These are phyloP conservation scores for Leishmania aethiopica DNA, from an alignment of 208 protist species.

Conservation along the genomic window DNA sequence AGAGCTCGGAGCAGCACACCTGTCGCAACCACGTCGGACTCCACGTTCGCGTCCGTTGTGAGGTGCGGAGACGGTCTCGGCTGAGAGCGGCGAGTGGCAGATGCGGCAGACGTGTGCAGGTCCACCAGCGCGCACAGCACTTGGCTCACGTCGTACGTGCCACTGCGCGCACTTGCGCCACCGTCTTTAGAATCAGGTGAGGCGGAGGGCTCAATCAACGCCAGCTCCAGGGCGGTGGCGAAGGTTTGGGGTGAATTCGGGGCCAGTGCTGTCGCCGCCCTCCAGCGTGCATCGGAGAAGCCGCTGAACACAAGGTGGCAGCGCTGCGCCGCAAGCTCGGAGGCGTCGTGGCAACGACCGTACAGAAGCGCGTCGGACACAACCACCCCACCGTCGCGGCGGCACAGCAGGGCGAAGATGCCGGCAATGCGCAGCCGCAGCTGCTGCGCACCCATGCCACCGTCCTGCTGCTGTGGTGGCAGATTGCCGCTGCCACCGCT, in stretches of 20 bases:
- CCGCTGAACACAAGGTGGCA: conserved; percentile 22
- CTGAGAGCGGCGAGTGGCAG: neutral
- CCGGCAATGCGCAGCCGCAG: conserved; percentile 29
- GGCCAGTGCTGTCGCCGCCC: conserved; percentile 4
- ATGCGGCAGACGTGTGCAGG: conserved; percentile 10
- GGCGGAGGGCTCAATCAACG: neutral
- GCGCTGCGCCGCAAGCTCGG: conserved; percentile 16
- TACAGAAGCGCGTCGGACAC: conserved; percentile 33
- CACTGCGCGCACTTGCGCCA: neutral
- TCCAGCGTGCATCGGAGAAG: conserved; percentile 21
- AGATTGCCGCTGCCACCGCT: neutral
- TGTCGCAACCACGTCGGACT: conserved; percentile 19
- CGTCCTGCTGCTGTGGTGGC: conserved; percentile 2
- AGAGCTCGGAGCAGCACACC: conserved; percentile 24
- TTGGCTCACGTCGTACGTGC: conserved; percentile 2
- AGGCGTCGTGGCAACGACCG: conserved; percentile 30
- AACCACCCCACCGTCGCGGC: conserved; percentile 10
- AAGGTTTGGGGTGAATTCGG: neutral
- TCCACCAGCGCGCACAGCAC: conserved; percentile 21
- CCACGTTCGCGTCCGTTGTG: neutral
- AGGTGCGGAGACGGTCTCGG: neutral
- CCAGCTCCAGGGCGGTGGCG: neutral
- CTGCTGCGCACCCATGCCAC: conserved; percentile 9
- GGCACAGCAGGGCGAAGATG: conserved; percentile 27
- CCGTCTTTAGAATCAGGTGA: neutral